Evolutionary conservation across 2,329 filamentous ascomycete genomes (phyloP), one percentile per base, ranked within the genome.

Genomic region (Sarocladium brachiariae): DNA sequence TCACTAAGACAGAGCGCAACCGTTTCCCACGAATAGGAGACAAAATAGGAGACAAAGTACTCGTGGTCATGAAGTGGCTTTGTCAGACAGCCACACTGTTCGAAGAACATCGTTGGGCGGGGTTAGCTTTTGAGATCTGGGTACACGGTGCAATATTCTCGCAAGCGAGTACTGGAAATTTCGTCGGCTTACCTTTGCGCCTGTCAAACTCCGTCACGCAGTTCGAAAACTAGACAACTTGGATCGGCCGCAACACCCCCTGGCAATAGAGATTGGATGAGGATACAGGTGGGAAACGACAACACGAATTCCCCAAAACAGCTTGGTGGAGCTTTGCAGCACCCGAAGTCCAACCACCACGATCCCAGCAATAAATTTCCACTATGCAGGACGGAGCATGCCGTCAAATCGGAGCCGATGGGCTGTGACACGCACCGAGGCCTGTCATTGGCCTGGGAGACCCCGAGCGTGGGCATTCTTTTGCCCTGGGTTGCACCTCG

Each of bases 371-470:
- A 25, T 3, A 24, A 47, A 47, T 31, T 33, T 33, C 25, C 21
- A 23, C 25, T 24, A n/a, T 45, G 39, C 39, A 24, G 39, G 39
- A 45, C 39, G 39, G 43, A 25, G 13, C 19, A 19, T 47, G 43
- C 43, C 43, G 33, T 47, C 43, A 47, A 19, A 31, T 47, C 43
- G 43, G 43, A 47, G 43, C 43, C 43, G 43, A 47, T 47, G 43
- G 27, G 13, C 43, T 19, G 9, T 18, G 43, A 18, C 25, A 31
- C 8, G 16, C 43, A 16, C 43, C 43, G 43, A 47, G 27, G 9
- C 24, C 25, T 31, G 27, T 16, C 25, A 47, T 47, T 47, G 43
- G 43, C 14, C 27, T 18, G 37, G 30, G 7, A 19, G 16, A n/a
- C 11, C 3, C 5, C n/a, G 7, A 30, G 16, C n/a, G 13, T 19